Conservation (phyloP, 331 rosid species). For the Pyracantha coccinea region DNA sequence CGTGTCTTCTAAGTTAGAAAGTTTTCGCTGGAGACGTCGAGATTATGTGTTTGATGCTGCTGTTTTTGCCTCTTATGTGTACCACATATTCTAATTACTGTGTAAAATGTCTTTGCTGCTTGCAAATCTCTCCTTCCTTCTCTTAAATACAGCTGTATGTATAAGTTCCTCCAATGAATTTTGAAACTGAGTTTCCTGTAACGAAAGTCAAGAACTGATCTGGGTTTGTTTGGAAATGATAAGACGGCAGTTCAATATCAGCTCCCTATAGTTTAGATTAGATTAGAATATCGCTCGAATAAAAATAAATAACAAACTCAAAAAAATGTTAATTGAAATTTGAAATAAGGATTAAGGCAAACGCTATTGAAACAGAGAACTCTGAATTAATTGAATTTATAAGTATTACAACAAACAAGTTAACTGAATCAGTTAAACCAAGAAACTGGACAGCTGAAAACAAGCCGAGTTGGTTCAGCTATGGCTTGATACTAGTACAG, state of each 20-base stretch:
- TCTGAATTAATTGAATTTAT: background rate
- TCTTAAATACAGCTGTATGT: background rate
- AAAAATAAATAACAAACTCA: too few relatives aligned
- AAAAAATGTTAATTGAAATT: too few relatives aligned
- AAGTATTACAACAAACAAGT: background rate
- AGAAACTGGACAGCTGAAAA: background rate
- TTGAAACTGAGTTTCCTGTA: background rate
- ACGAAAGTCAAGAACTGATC: background rate
- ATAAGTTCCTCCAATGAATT: background rate
- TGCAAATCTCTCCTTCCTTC: conserved; percentile 4
- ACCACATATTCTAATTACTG: conserved; percentile 14
- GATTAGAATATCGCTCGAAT: too few relatives aligned
- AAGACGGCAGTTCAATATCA: too few relatives aligned
- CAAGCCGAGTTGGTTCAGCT: background rate
- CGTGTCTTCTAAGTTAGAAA: conserved; percentile 17
- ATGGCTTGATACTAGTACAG: background rate
- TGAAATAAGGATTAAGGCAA: too few relatives aligned
- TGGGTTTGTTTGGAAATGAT: background rate
- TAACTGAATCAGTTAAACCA: background rate
- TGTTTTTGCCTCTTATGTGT: background rate
- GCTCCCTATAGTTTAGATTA: too few relatives aligned
- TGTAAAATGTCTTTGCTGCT: conserved; percentile 25
- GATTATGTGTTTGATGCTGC: conserved; percentile 12
- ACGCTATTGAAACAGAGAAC: too few relatives aligned
- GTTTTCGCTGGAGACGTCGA: background rate